phyloP scores from a whole-genome alignment of 2,329 filamentous ascomycete genomes.

The Pseudogymnoascus destructans region DNA sequence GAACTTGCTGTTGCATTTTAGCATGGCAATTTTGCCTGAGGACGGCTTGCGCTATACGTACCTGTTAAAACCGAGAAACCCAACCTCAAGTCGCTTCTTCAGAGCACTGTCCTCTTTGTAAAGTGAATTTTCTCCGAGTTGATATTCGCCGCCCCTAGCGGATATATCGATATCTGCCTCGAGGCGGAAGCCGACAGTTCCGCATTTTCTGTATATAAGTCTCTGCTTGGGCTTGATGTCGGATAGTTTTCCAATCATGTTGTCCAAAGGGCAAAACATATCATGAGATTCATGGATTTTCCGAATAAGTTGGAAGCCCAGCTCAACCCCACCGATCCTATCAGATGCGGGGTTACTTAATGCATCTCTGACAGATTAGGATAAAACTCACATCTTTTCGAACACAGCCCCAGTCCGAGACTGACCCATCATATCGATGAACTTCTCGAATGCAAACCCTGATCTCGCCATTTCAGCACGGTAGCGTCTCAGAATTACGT shows the following conservation, averaged over 20 bases:
- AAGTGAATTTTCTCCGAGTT: conserved; percentile 3
- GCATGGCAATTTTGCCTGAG: not conserved
- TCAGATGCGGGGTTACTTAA: not conserved
- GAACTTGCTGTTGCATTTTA: conserved; percentile 15
- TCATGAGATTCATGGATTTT: not conserved
- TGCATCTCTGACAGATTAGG: not conserved
- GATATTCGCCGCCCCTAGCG: not conserved
- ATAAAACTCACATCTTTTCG: conserved; percentile 22
- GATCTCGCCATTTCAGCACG: conserved; percentile 14
- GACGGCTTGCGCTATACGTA: not conserved
- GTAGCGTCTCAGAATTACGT: conserved; percentile 18
- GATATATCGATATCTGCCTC: conserved; percentile 11
- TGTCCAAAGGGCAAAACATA: conserved; percentile 8
- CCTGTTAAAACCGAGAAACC: not conserved
- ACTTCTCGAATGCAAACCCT: conserved; percentile 16
- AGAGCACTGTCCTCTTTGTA: conserved; percentile 2
- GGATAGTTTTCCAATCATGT: not conserved
- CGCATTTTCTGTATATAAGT: conserved; percentile 1
- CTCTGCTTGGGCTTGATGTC: conserved; percentile 10
- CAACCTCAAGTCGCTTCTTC: conserved; percentile 9
- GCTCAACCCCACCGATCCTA: conserved; percentile 3
- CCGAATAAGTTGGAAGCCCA: not conserved
- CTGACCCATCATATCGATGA: conserved; percentile 20
- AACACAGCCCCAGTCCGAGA: conserved; percentile 18
- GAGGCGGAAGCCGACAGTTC: not conserved